phyloP scores from a whole-genome alignment of 2,329 filamentous ascomycete genomes.

The Colletotrichum viniferum region DNA sequence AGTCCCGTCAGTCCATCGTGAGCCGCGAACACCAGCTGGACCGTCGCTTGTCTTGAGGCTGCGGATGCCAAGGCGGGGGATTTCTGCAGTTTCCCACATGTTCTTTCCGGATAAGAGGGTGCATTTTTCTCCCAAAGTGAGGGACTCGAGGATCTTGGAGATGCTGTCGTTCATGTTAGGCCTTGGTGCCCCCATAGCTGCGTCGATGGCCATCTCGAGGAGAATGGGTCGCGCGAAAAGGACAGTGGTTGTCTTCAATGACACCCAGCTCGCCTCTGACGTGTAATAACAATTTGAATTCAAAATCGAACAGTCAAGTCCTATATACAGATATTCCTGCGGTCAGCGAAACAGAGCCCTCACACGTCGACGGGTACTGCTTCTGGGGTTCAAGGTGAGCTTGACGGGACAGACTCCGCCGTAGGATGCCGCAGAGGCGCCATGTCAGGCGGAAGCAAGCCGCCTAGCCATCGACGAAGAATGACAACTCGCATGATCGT shows the following conservation, averaged over 20 bases:
- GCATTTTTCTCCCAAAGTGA: slow-evolving; percentile 20
- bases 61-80: slow-evolving; percentile 18
- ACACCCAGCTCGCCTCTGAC: background rate
- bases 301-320: background rate
- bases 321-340: background rate
- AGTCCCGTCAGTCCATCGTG: slow-evolving; percentile 22
- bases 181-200: background rate
- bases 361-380: background rate
- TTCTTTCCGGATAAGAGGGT: slow-evolving; percentile 5
- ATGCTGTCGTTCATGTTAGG: background rate
- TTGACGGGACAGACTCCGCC: background rate
- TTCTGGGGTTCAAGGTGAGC: background rate
- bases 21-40: slow-evolving; percentile 26
- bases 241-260: fast-evolving
- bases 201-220: background rate
- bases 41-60: slow-evolving; percentile 24
- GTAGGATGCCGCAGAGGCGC: background rate
- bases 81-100: slow-evolving; percentile 22
- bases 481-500: background rate
- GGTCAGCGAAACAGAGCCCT: background rate
- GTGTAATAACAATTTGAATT: background rate
- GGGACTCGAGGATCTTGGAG: background rate
- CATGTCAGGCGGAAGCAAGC: background rate
- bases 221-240: background rate
- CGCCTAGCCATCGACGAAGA: fast-evolving